A percentile compares a stretch with the other conserved stretches of the same genome.
Conservation (phyloP, 306 rosid species). For the Pterocarpus macrocarpus region DNA sequence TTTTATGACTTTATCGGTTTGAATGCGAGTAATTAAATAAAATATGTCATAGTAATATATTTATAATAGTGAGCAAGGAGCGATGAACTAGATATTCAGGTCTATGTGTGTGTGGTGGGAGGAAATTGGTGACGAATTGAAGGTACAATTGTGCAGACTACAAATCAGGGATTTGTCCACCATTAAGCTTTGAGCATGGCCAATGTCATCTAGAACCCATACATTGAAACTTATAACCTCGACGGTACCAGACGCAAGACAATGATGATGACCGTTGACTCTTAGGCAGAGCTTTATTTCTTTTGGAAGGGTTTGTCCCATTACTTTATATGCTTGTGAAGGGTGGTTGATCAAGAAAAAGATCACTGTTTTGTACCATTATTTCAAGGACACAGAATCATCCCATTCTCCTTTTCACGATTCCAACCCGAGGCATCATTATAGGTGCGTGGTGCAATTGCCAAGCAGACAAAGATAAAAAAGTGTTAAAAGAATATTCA, state of each 20-base stretch:
- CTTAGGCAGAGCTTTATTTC: background rate
- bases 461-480: constrained; percentile 43
- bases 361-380: constrained; percentile 23
- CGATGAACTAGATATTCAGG: too few relatives aligned
- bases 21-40: too few relatives aligned
- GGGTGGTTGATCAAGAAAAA: constrained; percentile 44
- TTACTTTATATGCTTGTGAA: constrained; percentile 36
- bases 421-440: constrained; percentile 46
- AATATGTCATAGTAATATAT: too few relatives aligned
- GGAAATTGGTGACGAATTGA: background rate
- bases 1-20: background rate
- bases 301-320: constrained; percentile 32
- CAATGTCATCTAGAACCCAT: constrained; percentile 3
- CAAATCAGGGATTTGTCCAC: constrained; percentile 1
- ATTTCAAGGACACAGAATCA: constrained; percentile 24
- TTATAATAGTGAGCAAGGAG: background rate
- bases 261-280: constrained; percentile 49
- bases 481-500: constrained; percentile 44
- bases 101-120: too few relatives aligned
- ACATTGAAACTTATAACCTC: constrained; percentile 21
- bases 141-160: background rate
- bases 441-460: constrained; percentile 35
- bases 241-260: constrained; percentile 35
- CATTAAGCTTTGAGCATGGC: background rate
- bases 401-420: constrained; percentile 45